Conservation (phyloP, 1,139 yeast species). For the Scheffersomyces cryptocercus region DNA sequence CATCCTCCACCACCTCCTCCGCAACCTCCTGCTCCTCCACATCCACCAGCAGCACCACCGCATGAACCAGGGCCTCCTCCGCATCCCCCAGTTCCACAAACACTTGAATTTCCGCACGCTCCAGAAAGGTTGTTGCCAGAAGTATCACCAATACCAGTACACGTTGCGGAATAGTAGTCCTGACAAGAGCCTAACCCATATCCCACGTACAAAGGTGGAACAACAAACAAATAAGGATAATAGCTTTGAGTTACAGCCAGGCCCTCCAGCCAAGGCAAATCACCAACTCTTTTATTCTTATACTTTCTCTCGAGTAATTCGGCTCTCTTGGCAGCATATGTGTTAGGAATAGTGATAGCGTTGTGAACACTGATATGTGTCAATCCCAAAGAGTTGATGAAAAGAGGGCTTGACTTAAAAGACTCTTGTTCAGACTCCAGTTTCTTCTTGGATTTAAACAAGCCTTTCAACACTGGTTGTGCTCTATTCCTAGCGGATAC, state of each 20-base stretch:
- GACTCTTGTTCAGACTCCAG: neutral
- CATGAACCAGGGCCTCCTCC: no score
- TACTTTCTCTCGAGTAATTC: neutral
- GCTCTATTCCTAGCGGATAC: no score
- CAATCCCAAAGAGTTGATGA: conserved; percentile 8
- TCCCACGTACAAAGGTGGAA: conserved; percentile 8
- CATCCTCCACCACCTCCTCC: conserved; percentile 1
- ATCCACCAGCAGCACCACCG: neutral
- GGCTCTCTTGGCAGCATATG: neutral
- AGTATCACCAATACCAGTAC: conserved; percentile 2
- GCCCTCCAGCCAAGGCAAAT: neutral
- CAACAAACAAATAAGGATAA: conserved; percentile 10
- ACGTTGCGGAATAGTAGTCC: conserved; percentile 10
- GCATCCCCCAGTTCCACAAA: no score
- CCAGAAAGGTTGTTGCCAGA: no score
- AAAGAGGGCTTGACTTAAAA: conserved; percentile 2
- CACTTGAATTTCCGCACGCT: no score
- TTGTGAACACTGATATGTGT: conserved; percentile 21
- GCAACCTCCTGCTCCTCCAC: conserved; percentile 6
- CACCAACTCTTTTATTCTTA: neutral
- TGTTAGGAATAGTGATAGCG: conserved; percentile 12
- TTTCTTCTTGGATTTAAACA: neutral
- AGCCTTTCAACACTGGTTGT: no score
- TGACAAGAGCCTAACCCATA: conserved; percentile 6
- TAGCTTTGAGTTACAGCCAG: no score